These are phyloP conservation scores for Shiraia sp. DNA, from an alignment of 2,329 filamentous ascomycete species.

Conservation along the genomic window DNA sequence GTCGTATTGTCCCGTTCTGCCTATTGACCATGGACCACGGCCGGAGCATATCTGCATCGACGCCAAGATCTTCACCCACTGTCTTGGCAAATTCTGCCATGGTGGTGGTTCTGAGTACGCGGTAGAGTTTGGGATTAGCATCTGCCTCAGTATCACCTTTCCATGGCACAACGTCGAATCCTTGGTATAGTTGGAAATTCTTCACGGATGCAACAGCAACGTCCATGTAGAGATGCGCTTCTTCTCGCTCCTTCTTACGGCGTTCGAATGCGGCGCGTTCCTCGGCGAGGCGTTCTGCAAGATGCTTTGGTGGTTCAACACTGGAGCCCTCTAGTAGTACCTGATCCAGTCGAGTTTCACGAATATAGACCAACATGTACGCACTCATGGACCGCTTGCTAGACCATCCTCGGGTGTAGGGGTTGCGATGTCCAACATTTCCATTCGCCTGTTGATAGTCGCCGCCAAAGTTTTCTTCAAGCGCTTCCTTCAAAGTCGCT, in stretches of 20 bases:
- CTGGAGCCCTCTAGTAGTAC: conserved; percentile 77
- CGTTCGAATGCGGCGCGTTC: conserved; percentile 77
- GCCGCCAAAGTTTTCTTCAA: conserved; percentile 96
- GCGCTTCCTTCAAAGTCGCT: conserved; percentile 84
- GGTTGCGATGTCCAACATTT: conserved; percentile 62
- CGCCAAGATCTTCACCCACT: conserved; percentile 70
- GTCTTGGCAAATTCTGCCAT: conserved; percentile 73
- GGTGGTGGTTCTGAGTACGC: conserved; percentile 73
- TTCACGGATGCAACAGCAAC: conserved; percentile 80
- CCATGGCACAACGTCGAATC: conserved; percentile 74
- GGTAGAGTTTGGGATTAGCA: conserved; percentile 72
- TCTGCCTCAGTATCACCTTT: conserved; percentile 61
- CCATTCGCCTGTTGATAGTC: conserved; percentile 70
- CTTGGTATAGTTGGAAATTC: conserved; percentile 78
- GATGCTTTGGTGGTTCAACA: conserved; percentile 78
- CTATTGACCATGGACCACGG: conserved; percentile 98
- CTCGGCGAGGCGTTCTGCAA: conserved; percentile 78
- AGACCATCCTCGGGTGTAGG: conserved; percentile 66
- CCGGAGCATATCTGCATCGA: conserved; percentile 72
- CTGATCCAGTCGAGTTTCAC: conserved; percentile 80
- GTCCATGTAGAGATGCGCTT: conserved; percentile 89
- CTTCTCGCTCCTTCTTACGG: conserved; percentile 83
- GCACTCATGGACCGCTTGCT: conserved; percentile 79
- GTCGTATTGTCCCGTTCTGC: conserved; percentile 93
- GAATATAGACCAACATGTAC: conserved; percentile 98